These are phyloP conservation scores for Effrenium voratum DNA, from an alignment of 73 alveolate species.

Conservation along the genomic window DNA sequence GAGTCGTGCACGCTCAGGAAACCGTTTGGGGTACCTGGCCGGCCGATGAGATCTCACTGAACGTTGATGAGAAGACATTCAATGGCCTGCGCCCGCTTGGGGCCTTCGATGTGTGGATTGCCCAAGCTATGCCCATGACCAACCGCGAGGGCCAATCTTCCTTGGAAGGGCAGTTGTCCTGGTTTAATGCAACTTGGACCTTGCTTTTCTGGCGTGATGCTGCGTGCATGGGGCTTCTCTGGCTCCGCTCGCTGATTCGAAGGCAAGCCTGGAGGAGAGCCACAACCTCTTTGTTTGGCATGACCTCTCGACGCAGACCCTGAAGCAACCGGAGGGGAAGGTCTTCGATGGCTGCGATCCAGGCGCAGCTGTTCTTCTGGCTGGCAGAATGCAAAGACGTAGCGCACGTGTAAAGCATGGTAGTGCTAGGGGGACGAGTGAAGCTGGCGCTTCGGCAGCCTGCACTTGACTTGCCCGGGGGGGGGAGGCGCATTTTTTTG, in stretches of 20 bases:
- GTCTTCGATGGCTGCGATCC: conserved; percentile 33
- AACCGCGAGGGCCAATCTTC: conserved; percentile 32
- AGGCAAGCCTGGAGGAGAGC: conserved; percentile 41
- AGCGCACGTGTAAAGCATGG: no score
- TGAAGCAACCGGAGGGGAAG: conserved; percentile 38
- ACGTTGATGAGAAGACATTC: conserved; percentile 39
- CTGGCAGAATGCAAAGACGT: no score
- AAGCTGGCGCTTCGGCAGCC: no score
- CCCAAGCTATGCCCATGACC: conserved; percentile 50
- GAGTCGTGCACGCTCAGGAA: conserved; percentile 45
- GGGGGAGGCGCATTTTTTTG: no score
- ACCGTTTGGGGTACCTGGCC: conserved; percentile 89
- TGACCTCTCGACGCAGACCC: conserved; percentile 49
- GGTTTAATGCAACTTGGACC: conserved; percentile 13
- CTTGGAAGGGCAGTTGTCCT: conserved; percentile 3
- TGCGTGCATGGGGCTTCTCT: background rate
- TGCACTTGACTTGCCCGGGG: no score
- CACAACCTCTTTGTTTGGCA: conserved; percentile 57
- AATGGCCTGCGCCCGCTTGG: conserved; percentile 70
- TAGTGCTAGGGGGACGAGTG: no score
- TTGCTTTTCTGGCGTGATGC: background rate
- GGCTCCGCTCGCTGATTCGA: background rate
- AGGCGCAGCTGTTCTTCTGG: no score
- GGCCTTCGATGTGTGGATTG: conserved; percentile 87
- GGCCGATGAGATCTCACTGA: conserved; percentile 36